Evolutionary conservation across 192 early-diverging fungal species (phyloP).

Genomic region (Lobosporangium transversale): DNA sequence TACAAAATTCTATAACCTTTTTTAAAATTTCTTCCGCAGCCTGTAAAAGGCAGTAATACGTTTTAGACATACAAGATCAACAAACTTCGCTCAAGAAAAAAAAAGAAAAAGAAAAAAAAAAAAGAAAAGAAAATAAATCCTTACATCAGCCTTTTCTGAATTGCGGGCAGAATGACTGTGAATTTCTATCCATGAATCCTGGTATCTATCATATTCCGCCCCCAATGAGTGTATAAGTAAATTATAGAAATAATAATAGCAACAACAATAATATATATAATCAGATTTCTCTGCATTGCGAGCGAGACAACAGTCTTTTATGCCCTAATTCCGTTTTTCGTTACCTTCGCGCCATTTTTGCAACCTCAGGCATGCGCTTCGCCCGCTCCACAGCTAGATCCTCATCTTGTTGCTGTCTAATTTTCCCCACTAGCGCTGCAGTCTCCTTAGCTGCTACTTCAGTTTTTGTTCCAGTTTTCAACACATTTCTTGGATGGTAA

Average conservation of each 20-base stretch:
- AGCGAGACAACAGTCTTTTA: no score
- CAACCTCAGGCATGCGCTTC: constrained; percentile 31
- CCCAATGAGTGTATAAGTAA: no score
- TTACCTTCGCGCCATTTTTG: constrained; percentile 44
- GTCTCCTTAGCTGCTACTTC: constrained; percentile 46
- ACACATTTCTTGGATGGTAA: neutral
- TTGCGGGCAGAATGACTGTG: constrained; percentile 38
- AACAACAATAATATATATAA: no score
- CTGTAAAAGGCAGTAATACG: no score
- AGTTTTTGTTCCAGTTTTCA: constrained; percentile 29
- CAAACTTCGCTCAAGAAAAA: neutral
- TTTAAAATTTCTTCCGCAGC: constrained; percentile 46
- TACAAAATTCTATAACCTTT: constrained; percentile 37
- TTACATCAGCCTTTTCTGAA: constrained; percentile 46
- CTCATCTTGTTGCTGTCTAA: constrained; percentile 14
- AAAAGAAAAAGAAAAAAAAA: neutral
- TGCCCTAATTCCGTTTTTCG: no score
- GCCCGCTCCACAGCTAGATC: neutral
- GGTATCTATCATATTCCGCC: no score
- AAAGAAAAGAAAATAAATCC: neutral
- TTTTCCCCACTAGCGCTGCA: constrained; percentile 20
- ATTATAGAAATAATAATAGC: no score
- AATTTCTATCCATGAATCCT: constrained; percentile 50
- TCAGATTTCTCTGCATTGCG: no score
- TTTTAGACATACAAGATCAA: no score